Percentiles rank a stretch among this genome's conserved stretches.
phyloP scores from a whole-genome alignment of 2,329 filamentous ascomycete genomes.

The Penicillium psychrosexuale region DNA sequence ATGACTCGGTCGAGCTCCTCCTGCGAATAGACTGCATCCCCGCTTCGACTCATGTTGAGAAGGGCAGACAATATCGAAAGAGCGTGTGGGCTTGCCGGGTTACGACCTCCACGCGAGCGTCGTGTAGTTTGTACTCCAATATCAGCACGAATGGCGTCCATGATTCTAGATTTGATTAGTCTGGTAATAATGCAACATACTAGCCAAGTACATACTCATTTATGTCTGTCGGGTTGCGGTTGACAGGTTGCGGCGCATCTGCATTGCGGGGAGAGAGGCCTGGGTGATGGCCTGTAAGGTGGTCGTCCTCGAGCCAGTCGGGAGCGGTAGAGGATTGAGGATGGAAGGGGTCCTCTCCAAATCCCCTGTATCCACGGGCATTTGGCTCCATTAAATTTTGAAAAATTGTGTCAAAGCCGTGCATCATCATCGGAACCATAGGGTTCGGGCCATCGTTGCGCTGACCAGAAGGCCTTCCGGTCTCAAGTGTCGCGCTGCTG shows the following conservation, averaged over 20 bases:
- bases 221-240: conserved; percentile 48
- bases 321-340: conserved; percentile 7
- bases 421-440: conserved; percentile 32
- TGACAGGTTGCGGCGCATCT: conserved; percentile 48
- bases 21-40: conserved; percentile 86
- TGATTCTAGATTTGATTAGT: conserved; percentile 22
- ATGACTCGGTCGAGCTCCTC: conserved; percentile 88
- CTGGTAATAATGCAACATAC: not conserved
- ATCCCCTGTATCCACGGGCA: conserved; percentile 5
- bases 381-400: conserved; percentile 41
- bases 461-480: conserved; percentile 18
- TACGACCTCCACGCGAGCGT: conserved; percentile 15
- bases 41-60: conserved; percentile 48
- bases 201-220: conserved; percentile 43
- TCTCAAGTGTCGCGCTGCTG: conserved; percentile 33
- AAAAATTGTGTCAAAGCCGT: conserved; percentile 47
- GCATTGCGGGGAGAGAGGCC: conserved; percentile 52
- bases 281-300: conserved; percentile 12
- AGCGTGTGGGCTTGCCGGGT: conserved; percentile 31
- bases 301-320: conserved; percentile 10
- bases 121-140: conserved; percentile 10
- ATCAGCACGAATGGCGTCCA: conserved; percentile 30
- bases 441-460: conserved; percentile 13
- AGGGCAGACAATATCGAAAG: conserved; percentile 47
- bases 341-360: conserved; percentile 8